Conservation (phyloP, 441 rosid genomes). For the Corymbia calophylla region DNA sequence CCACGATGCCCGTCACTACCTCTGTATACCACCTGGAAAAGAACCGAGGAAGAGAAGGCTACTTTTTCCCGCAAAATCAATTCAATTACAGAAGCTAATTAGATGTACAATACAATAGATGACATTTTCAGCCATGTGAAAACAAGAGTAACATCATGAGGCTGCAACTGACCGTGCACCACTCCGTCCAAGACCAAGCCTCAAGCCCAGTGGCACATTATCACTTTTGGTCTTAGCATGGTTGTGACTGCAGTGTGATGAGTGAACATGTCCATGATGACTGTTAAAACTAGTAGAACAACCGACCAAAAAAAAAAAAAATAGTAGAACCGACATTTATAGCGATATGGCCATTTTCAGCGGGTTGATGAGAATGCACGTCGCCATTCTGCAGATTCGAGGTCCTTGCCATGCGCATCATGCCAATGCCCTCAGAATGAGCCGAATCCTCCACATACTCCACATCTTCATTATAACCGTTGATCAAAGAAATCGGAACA, state of each 20-base stretch:
- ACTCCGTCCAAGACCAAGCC: conserved; percentile 71
- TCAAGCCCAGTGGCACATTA: conserved; percentile 57
- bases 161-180: conserved; percentile 37
- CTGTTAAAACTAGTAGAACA: not conserved
- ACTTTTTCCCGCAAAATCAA: not conserved
- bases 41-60: not conserved
- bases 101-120: not conserved
- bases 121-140: not conserved
- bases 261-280: conserved; percentile 49
- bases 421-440: conserved; percentile 60
- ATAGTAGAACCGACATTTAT: conserved; percentile 35
- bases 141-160: conserved; percentile 19
- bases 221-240: conserved; percentile 39
- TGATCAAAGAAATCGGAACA: conserved; percentile 82
- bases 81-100: not conserved
- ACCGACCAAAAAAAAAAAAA: too few relatives aligned
- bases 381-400: conserved; percentile 39
- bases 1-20: not conserved
- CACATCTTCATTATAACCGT: conserved; percentile 74
- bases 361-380: conserved; percentile 22
- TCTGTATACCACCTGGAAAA: not conserved
- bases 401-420: conserved; percentile 67
- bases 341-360: conserved; percentile 65
- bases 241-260: conserved; percentile 45
- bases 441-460: conserved; percentile 37